Evolutionary conservation across 352 stramenopile species (phyloP).

Genomic region (Phytophthora kernoviae): DNA sequence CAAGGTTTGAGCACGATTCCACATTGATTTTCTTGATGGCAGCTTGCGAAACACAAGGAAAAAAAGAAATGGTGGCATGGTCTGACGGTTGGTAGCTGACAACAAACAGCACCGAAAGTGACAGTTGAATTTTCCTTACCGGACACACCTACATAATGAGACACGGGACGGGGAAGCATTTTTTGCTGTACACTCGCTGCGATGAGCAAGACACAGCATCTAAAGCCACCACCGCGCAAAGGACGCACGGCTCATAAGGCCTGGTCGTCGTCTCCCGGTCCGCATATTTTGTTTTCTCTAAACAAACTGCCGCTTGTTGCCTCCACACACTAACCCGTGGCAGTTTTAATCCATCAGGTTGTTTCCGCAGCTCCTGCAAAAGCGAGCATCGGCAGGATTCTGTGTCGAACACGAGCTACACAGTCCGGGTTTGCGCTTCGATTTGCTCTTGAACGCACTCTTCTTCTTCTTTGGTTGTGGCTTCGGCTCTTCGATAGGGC

Average conservation of each 20-base stretch:
- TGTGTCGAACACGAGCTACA: slow-evolving; percentile 76
- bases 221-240: slow-evolving; percentile 27
- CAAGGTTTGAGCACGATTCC: slow-evolving; percentile 6
- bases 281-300: slow-evolving; percentile 28
- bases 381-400: slow-evolving; percentile 76
- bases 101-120: slow-evolving; percentile 13
- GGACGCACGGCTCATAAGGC: slow-evolving; percentile 31
- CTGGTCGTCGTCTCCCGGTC: slow-evolving; percentile 14
- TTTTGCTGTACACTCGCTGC: slow-evolving; percentile 19
- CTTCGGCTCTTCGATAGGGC: slow-evolving; percentile 52
- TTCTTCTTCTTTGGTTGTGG: slow-evolving; percentile 37
- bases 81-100: neutral
- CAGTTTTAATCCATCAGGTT: slow-evolving; percentile 57
- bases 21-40: slow-evolving; percentile 5
- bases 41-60: neutral
- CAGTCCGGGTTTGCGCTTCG: slow-evolving; percentile 49
- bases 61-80: neutral
- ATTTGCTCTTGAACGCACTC: slow-evolving; percentile 32
- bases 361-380: slow-evolving; percentile 84
- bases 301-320: slow-evolving; percentile 32
- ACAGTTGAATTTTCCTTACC: slow-evolving; percentile 35
- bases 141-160: slow-evolving; percentile 30
- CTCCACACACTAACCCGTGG: slow-evolving; percentile 18
- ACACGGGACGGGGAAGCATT: slow-evolving; percentile 21
- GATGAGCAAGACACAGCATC: slow-evolving; percentile 22